Base-by-base conservation (phyloP, 768 basidiomycete species). In the Russula ochroleuca region DNA sequence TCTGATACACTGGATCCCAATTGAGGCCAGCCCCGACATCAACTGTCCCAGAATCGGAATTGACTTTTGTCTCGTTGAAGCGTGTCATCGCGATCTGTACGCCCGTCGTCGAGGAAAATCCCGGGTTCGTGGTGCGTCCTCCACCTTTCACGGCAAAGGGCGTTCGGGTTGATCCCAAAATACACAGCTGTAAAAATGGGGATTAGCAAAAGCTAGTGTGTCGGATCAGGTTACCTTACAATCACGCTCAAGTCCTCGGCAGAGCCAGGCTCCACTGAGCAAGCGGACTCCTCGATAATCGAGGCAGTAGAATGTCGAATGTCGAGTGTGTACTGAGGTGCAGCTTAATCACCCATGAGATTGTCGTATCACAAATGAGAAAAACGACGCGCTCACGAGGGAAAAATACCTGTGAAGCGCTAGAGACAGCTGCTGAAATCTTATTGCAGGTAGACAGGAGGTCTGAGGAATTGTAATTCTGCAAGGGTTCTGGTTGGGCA, bases 101-200 rank as follows among this genome's bases (percentile, higher is more conserved):
- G 8, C 72, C 72, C 4, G n/a, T 38, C 14, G 72, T 73, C 2
- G 72, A 71, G 13, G 65, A 69, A 65, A 71, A 71, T n/a, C 72
- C 69, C 9, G 58, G 65, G 38, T 69, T 70, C 0, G 47, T 48
- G 0, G 62, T 6, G 48, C 72, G 72, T 15, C 72, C 72, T 4
- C 72, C 71, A 31, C 68, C 66, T 43, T 72, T 72, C 51, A 68
- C 61, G 0, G 53, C 64, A 3, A 61, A 56, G 9, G 43, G 63
- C 0, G 58, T 63, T 14, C 49, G 40, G 0, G 43, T 35, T 1
- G 61, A 58, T 48, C 49, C 56, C 21, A 65, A 23, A 14, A 65
- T 62, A 17, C 41, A 7, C 4, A 66, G 14, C 65, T 66, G 31
- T n/a, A 9, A 57, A 25, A 7, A 21, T 2, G 5, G 1, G 23